Base-by-base conservation (phyloP, 2,329 filamentous ascomycete species). In the Fusarium avenaceum region DNA sequence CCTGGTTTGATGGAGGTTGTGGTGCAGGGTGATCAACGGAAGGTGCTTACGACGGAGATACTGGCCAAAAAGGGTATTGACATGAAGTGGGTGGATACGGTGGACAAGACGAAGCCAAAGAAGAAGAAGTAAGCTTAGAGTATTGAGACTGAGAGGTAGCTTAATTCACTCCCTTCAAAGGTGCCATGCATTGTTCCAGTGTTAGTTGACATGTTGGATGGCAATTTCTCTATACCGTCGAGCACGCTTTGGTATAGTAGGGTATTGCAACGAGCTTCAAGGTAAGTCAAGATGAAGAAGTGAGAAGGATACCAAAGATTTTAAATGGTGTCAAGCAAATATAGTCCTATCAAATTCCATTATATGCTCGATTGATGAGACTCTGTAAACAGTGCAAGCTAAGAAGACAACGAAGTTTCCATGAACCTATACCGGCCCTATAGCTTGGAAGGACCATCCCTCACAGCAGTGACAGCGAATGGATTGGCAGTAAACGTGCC, bases 401-500 rank as follows among this genome's bases (percentile, higher is more conserved):
- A 8, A 13, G 1, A 20, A 5, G n/a, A 14, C 19, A 17, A 11
- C 6, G 28, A 30, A 11, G 28, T 11, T 30, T 50, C 39, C 7
- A 17, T 38, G 17, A 17, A 17, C 17, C 33, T 4, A 14, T 6
- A 38, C 15, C 8, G 4, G 33, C 8, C 4, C 40, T 14, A 42
- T 19, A 19, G 13, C 17, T 58, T 58, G 7, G 50, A 22, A 11
- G 47, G 9, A 3, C 20, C 20, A 33, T 63, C 59, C 2, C n/a
- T 47, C 4, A 62, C 48, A 3, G 57, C 59, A 19, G 60, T 4
- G 11, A 72, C 70, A 20, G 69, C 66, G 47, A 80, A 81, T 0
- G 77, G 72, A 56, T 80, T 80, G 2, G 79, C 72, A 1, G 78
- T 80, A 39, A 81, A 81, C 0, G 73, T 74, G 1, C 79, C 77